These are phyloP conservation scores for Helotiales sp. DNA, from an alignment of 2,329 filamentous ascomycete genomes.

Conservation along the genomic window DNA sequence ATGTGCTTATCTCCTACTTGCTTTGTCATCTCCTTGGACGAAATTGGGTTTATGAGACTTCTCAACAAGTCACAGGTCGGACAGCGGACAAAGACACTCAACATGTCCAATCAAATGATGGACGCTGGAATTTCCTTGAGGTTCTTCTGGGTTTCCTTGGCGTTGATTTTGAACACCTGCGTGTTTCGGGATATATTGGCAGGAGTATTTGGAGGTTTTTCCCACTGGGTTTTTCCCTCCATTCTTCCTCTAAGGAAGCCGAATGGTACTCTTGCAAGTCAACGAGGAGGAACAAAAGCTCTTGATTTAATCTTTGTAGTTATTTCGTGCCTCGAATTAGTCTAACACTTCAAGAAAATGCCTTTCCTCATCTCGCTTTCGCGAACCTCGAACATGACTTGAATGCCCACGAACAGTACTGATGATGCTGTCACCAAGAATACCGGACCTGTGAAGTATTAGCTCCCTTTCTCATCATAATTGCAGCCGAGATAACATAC, in stretches of 20 bases:
- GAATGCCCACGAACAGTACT: slow-evolving; percentile 80
- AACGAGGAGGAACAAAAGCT: not conserved
- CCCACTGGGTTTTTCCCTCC: too few species aligned
- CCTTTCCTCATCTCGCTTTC: slow-evolving; percentile 82
- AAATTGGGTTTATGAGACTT: not conserved
- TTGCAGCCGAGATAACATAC: slow-evolving; percentile 41
- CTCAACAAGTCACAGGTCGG: not conserved
- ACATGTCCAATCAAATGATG: not conserved
- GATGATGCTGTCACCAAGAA: slow-evolving; percentile 72
- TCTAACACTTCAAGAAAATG: slow-evolving; percentile 72
- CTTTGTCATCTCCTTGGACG: not conserved
- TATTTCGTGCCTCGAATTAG: slow-evolving; percentile 4
- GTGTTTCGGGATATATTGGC: too few species aligned
- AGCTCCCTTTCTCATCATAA: slow-evolving; percentile 23
- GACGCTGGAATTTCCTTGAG: not conserved
- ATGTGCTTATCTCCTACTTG: not conserved
- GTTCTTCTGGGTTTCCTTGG: not conserved
- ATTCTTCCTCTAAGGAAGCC: too few species aligned
- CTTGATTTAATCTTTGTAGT: slow-evolving; percentile 9
- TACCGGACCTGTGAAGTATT: slow-evolving; percentile 52
- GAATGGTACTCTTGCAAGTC: too few species aligned
- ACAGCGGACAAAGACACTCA: not conserved
- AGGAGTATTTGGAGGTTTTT: too few species aligned
- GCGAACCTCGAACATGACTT: slow-evolving; percentile 95
- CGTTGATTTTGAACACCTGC: slow-evolving; percentile 20